These are phyloP conservation scores for Azolla pinnata DNA, from an alignment of 75 land plant species.

Conservation along the genomic window DNA sequence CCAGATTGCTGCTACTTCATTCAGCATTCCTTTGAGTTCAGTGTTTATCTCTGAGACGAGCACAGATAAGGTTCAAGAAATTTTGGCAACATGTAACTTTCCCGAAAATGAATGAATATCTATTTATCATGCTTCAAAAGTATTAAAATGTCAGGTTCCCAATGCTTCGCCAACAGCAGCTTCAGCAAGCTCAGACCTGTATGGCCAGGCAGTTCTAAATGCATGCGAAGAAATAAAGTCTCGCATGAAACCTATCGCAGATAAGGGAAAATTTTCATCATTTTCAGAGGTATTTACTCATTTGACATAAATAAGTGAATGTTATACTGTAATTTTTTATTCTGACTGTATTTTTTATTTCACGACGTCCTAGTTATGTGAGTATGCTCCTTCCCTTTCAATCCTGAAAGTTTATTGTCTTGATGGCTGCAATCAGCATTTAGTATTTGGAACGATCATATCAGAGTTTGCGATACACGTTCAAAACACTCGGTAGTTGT, in stretches of 20 bases:
- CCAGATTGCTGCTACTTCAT: conserved; percentile 85
- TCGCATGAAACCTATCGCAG: conserved; percentile 72
- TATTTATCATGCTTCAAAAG: conserved; percentile 90
- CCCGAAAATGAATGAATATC: conserved; percentile 60
- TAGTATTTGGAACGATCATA: too few species aligned
- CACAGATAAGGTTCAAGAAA: conserved; percentile 98
- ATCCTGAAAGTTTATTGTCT: too few species aligned
- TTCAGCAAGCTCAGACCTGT: conserved; percentile 96
- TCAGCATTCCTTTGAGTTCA: conserved; percentile 63
- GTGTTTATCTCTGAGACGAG: conserved; percentile 97
- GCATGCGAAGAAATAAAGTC: conserved; percentile 94
- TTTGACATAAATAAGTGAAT: too few species aligned
- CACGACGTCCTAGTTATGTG: too few species aligned
- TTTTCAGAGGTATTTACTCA: conserved; percentile 94
- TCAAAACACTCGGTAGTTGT: too few species aligned
- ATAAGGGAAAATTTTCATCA: conserved; percentile 20
- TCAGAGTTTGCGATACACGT: too few species aligned
- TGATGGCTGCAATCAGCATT: too few species aligned
- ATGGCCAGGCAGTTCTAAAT: conserved; percentile 90
- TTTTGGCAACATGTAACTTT: not conserved
- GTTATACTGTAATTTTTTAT: too few species aligned
- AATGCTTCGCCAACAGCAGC: conserved; percentile 98
- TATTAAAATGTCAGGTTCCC: conserved; percentile 52
- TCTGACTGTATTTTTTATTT: too few species aligned
- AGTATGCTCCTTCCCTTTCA: too few species aligned